phyloP scores from a whole-genome alignment of 257 asterid genomes.

The Misopates orontium region DNA sequence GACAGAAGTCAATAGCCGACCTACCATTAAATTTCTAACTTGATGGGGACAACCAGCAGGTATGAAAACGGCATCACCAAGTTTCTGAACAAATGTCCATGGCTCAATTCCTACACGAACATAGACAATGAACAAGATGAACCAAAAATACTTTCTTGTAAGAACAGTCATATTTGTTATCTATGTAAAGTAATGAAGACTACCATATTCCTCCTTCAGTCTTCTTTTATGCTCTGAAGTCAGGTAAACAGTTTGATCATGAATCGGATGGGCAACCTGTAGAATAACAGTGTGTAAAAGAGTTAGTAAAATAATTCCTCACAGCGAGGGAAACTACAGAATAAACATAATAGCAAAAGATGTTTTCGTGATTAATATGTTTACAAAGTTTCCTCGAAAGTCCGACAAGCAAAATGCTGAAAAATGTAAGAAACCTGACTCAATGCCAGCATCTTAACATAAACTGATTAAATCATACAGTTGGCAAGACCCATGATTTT shows the following conservation, averaged over 20 bases:
- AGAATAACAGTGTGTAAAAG: background rate
- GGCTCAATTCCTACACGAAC: constrained; percentile 71
- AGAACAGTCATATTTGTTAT: constrained; percentile 3
- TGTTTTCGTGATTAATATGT: background rate
- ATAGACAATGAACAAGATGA: constrained; percentile 17
- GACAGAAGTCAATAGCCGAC: too few species aligned
- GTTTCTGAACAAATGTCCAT: constrained; percentile 81
- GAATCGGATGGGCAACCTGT: constrained; percentile 86
- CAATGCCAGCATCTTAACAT: constrained; percentile 1
- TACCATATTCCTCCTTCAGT: constrained; percentile 85
- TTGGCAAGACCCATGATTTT: constrained; percentile 8
- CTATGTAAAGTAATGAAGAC: constrained; percentile 29
- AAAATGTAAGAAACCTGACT: background rate
- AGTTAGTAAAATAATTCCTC: background rate
- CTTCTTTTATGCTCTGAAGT: constrained; percentile 69
- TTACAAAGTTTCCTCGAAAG: background rate
- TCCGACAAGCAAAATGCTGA: background rate
- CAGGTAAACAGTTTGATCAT: constrained; percentile 83
- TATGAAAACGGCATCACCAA: constrained; percentile 85
- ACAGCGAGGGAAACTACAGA: constrained; percentile 18
- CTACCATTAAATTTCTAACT: constrained; percentile 86
- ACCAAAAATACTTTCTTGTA: background rate
- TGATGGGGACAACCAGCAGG: constrained; percentile 98
- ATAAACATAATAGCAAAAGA: constrained; percentile 11
- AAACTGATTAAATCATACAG: background rate